phyloP scores from a whole-genome alignment of 2,329 filamentous ascomycete genomes.

The Diaporthe longicolla region DNA sequence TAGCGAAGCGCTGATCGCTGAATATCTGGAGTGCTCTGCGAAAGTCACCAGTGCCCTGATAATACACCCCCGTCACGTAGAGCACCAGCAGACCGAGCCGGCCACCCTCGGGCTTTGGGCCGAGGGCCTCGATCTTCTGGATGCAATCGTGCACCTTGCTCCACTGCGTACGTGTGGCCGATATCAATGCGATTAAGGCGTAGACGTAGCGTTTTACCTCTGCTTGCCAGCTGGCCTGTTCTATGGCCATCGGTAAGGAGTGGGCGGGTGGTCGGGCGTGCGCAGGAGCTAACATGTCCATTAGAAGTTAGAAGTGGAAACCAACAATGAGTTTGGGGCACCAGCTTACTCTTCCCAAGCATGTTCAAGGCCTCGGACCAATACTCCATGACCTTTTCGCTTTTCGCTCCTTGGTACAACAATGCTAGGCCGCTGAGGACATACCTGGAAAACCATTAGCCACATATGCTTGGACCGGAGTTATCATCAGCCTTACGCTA shows the following conservation, averaged over 20 bases:
- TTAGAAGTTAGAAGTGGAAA: constrained; percentile 31
- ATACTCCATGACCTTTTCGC: constrained; percentile 41
- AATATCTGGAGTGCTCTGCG: constrained; percentile 78
- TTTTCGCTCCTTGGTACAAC: constrained; percentile 45
- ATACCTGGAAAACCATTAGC: constrained; percentile 57
- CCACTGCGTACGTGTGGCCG: constrained; percentile 81
- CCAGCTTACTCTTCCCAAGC: constrained; percentile 39
- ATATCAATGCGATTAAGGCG: constrained; percentile 78
- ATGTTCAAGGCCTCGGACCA: constrained; percentile 43
- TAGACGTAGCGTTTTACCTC: constrained; percentile 78
- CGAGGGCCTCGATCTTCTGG: constrained; percentile 63
- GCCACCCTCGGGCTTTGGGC: constrained; percentile 55
- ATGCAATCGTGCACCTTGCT: constrained; percentile 71
- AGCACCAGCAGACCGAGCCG: constrained; percentile 69
- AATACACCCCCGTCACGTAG: constrained; percentile 82
- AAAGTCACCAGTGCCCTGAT: constrained; percentile 83
- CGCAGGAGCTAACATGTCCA: constrained; percentile 50
- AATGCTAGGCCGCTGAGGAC: constrained; percentile 67
- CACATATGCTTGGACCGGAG: constrained; percentile 10
- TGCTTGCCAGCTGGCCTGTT: constrained; percentile 74
- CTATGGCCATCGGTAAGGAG: constrained; percentile 67
- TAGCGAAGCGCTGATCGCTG: constrained; percentile 70
- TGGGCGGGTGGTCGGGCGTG: constrained; percentile 49
- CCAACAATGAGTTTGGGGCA: background rate
- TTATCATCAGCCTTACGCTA: constrained; percentile 61